Percentiles rank a stretch among this genome's conserved stretches.
These are phyloP conservation scores for Geotrichum carabidarum DNA, from an alignment of 1,139 yeast genomes.

Conservation along the genomic window DNA sequence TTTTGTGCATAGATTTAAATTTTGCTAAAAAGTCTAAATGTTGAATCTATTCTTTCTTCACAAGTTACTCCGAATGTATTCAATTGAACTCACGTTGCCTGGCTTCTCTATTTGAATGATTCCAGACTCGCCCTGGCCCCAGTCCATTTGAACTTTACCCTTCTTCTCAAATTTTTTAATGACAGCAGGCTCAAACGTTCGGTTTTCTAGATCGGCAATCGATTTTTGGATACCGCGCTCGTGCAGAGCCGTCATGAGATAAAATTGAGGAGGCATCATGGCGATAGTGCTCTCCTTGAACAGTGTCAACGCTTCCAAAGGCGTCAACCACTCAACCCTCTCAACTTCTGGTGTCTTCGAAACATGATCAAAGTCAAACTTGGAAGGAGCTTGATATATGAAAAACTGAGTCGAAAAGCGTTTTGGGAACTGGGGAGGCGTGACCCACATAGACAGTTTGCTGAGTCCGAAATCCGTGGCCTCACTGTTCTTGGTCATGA, in stretches of 20 bases:
- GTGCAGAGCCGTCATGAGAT: conserved; percentile 26
- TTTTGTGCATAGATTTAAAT: neutral
- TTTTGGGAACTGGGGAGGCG: conserved; percentile 25
- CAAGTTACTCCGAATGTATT: conserved; percentile 18
- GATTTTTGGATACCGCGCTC: conserved; percentile 24
- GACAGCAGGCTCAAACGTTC: conserved; percentile 27
- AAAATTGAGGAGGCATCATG: conserved; percentile 36
- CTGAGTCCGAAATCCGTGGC: conserved; percentile 12
- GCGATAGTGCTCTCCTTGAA: conserved; percentile 27
- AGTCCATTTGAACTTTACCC: conserved; percentile 30
- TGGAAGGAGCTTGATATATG: conserved; percentile 24
- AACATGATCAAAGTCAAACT: neutral
- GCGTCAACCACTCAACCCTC: conserved; percentile 32
- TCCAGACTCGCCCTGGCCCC: conserved; percentile 34
- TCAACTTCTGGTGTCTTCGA: conserved; percentile 17
- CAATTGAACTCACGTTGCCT: conserved; percentile 26
- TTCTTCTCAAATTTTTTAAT: conserved; percentile 21
- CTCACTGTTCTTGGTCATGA: conserved; percentile 7
- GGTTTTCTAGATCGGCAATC: conserved; percentile 20
- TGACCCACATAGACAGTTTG: conserved; percentile 32
- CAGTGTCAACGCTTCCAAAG: conserved; percentile 27
- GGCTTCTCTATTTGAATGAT: conserved; percentile 23
- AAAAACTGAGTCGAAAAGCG: conserved; percentile 34
- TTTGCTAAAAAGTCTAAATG: neutral
- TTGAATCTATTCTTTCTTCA: neutral